Conservation (phyloP, 768 basidiomycete species). For the Porpolomopsis calyptriformis region DNA sequence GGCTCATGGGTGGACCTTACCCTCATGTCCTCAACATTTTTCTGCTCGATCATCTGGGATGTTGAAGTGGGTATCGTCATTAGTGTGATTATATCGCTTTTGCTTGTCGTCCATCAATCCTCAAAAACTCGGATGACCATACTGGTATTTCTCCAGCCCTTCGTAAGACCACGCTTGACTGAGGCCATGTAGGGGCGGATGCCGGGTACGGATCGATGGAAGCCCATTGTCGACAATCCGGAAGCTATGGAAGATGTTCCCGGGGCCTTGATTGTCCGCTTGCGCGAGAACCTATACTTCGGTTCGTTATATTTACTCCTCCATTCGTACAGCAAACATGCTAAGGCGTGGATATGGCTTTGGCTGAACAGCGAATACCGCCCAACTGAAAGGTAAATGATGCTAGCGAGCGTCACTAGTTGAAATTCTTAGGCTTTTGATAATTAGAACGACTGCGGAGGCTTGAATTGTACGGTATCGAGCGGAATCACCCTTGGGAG, state of each 20-base stretch:
- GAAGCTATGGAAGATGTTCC: constrained; percentile 72
- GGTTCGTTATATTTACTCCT: constrained; percentile 33
- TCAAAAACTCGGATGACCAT: constrained; percentile 87
- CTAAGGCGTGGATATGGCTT: too few relatives aligned
- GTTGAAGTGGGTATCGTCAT: constrained; percentile 90
- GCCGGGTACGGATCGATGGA: constrained; percentile 84
- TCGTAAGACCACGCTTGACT: not conserved
- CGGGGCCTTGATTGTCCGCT: constrained; percentile 78
- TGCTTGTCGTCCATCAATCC: constrained; percentile 83
- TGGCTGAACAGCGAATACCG: constrained; percentile 85
- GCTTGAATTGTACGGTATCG: constrained; percentile 79
- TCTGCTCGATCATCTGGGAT: constrained; percentile 79
- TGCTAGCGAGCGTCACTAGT: not conserved
- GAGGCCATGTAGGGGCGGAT: constrained; percentile 54
- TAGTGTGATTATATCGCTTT: constrained; percentile 75
- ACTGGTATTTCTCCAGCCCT: constrained; percentile 36
- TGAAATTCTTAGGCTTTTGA: not conserved
- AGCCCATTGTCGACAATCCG: constrained; percentile 78
- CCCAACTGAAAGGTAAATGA: constrained; percentile 73
- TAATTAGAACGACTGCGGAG: constrained; percentile 61
- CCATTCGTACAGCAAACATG: too few relatives aligned
- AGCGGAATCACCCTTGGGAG: constrained; percentile 81
- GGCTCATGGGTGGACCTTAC: constrained; percentile 85
- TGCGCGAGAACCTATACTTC: constrained; percentile 87
- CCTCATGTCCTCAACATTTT: constrained; percentile 82